These are phyloP conservation scores for Pseudozyma thailandica DNA, from an alignment of 1,284 basidiomycete species.

Conservation along the genomic window DNA sequence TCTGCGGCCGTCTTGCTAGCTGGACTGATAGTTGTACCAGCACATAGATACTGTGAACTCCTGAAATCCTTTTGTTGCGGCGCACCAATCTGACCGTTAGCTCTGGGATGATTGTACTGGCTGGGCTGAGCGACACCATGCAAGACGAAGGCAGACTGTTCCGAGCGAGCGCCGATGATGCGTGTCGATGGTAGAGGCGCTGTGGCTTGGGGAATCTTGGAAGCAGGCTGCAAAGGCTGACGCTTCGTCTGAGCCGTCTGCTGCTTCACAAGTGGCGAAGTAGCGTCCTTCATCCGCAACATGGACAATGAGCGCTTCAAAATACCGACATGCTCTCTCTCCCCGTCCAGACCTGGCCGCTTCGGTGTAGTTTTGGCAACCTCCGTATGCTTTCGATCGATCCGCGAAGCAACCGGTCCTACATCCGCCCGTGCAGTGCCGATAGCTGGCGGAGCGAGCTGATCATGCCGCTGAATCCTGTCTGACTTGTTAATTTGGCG, in stretches of 20 bases:
- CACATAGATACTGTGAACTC: not conserved
- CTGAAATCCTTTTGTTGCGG: too few species aligned
- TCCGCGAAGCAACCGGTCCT: slow-evolving; percentile 21
- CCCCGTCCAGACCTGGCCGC: not conserved
- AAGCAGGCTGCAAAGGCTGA: slow-evolving; percentile 1
- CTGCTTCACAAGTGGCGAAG: slow-evolving; percentile 11
- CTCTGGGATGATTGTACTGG: too few species aligned
- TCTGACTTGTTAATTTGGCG: not conserved
- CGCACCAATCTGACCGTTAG: too few species aligned
- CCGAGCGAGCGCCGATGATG: slow-evolving; percentile 8
- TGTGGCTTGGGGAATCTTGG: slow-evolving; percentile 32
- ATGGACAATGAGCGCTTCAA: slow-evolving; percentile 37
- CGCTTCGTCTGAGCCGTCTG: slow-evolving; percentile 5
- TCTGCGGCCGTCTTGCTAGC: slow-evolving; percentile 9
- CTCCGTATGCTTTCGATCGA: slow-evolving; percentile 10
- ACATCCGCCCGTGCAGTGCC: not conserved
- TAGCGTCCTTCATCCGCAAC: slow-evolving; percentile 27
- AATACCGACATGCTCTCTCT: slow-evolving; percentile 8
- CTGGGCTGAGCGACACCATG: not conserved
- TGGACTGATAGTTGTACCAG: slow-evolving; percentile 2
- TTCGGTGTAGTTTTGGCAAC: slow-evolving; percentile 2
- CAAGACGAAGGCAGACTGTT: slow-evolving; percentile 15
- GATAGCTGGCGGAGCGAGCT: not conserved
- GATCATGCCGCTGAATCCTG: not conserved
- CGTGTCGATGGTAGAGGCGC: slow-evolving; percentile 11